Conservation (phyloP, 202 grass and related monocot genomes). For the Setaria viridis region DNA sequence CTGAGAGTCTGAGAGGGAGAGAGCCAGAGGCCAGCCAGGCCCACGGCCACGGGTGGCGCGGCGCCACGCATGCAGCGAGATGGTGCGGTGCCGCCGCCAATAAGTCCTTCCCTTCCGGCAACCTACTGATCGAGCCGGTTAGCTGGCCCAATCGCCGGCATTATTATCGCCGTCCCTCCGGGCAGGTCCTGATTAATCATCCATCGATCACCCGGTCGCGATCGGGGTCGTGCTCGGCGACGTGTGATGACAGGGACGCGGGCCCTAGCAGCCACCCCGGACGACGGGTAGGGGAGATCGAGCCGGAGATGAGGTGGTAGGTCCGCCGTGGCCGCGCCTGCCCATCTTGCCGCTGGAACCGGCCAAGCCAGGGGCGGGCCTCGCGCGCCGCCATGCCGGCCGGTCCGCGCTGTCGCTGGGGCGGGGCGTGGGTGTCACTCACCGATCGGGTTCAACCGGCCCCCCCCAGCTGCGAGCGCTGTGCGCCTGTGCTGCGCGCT, state of each 20-base stretch:
- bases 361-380: slow-evolving; percentile 19
- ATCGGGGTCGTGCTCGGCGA: neutral
- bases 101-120: neutral
- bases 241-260: neutral
- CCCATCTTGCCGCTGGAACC: neutral
- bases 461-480: too few species aligned
- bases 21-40: too few species aligned
- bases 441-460: too few species aligned
- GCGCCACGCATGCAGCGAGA: too few species aligned
- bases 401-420: neutral
- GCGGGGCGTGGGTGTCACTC: too few species aligned
- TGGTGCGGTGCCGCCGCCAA: neutral
- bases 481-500: neutral
- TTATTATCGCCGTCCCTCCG: neutral
- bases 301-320: neutral
- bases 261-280: neutral
- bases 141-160: slow-evolving; percentile 13
- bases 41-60: too few species aligned
- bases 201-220: neutral
- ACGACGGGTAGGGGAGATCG: too few species aligned
- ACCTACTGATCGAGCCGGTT: neutral
- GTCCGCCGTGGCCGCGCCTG: neutral
- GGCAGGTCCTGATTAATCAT: neutral
- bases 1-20: neutral
- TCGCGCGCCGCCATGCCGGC: neutral